These are phyloP conservation scores for Irpex rosettiformis DNA, from an alignment of 1,284 basidiomycete species.

Conservation along the genomic window DNA sequence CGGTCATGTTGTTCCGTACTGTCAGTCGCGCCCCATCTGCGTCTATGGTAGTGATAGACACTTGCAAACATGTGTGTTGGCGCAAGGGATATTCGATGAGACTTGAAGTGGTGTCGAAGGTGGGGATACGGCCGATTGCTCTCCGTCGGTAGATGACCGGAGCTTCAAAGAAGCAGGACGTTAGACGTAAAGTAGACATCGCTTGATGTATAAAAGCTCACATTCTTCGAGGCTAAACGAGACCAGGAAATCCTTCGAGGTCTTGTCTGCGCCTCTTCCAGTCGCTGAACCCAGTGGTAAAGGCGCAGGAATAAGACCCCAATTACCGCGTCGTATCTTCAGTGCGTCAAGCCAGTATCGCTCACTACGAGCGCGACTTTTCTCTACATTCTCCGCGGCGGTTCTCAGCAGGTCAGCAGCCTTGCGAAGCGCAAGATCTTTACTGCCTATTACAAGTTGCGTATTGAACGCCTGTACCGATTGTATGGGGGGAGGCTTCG, in stretches of 20 bases:
- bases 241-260: constrained; percentile 74
- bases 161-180: constrained; percentile 37
- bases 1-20: constrained; percentile 35
- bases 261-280: constrained; percentile 72
- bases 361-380: constrained; percentile 55
- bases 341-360: constrained; percentile 78
- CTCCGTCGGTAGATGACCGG: constrained; percentile 55
- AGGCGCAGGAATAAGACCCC: constrained; percentile 74
- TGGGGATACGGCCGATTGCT: constrained; percentile 65
- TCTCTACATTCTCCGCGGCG: constrained; percentile 67
- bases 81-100: constrained; percentile 62
- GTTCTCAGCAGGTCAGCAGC: constrained; percentile 66
- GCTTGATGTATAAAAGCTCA: constrained; percentile 25
- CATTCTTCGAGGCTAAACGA: constrained; percentile 79
- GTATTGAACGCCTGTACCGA: constrained; percentile 75
- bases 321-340: constrained; percentile 68
- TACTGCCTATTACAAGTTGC: constrained; percentile 69
- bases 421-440: constrained; percentile 71
- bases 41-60: constrained; percentile 44
- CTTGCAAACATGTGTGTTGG: constrained; percentile 52
- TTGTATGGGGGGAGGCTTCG: constrained; percentile 56
- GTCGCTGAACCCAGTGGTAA: constrained; percentile 62
- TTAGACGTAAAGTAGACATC: constrained; percentile 12
- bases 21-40: constrained; percentile 29
- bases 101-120: constrained; percentile 38